Percentiles rank a stretch among this genome's conserved stretches.
phyloP scores from a whole-genome alignment of 1,284 basidiomycete genomes.

The Serendipita sp. region DNA sequence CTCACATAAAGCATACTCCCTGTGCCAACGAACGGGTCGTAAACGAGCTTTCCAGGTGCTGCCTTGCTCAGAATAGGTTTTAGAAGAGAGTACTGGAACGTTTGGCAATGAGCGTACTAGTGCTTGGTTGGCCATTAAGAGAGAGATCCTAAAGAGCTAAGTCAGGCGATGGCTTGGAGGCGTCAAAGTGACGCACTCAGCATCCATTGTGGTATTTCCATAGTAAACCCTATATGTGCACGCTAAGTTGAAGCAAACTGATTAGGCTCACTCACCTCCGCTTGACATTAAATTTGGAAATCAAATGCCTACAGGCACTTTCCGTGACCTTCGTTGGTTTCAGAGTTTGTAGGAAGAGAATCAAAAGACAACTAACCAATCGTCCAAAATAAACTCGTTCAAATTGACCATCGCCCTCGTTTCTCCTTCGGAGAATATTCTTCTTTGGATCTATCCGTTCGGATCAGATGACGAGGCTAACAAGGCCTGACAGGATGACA shows the following conservation, averaged over 20 bases:
- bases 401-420: constrained; percentile 55
- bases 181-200: constrained; percentile 32
- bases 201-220: constrained; percentile 97
- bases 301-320: constrained; percentile 55
- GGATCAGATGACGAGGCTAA: neutral
- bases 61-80: constrained; percentile 34
- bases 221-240: constrained; percentile 50
- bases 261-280: constrained; percentile 25
- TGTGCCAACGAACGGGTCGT: constrained; percentile 95
- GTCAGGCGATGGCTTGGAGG: too few relatives aligned
- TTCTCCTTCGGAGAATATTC: constrained; percentile 27
- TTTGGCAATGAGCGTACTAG: constrained; percentile 33
- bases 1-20: constrained; percentile 87
- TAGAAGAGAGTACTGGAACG: constrained; percentile 3
- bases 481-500: constrained; percentile 16
- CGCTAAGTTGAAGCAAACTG: neutral
- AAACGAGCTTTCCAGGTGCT: constrained; percentile 75
- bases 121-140: constrained; percentile 93
- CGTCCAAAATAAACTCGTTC: constrained; percentile 66
- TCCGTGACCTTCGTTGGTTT: constrained; percentile 40
- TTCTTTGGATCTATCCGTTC: neutral
- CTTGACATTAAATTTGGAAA: constrained; percentile 72
- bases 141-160: constrained; percentile 37
- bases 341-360: neutral
- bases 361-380: constrained; percentile 46